These are phyloP conservation scores for Trichoderma cornu-damae DNA, from an alignment of 2,329 filamentous ascomycete species.

Conservation along the genomic window DNA sequence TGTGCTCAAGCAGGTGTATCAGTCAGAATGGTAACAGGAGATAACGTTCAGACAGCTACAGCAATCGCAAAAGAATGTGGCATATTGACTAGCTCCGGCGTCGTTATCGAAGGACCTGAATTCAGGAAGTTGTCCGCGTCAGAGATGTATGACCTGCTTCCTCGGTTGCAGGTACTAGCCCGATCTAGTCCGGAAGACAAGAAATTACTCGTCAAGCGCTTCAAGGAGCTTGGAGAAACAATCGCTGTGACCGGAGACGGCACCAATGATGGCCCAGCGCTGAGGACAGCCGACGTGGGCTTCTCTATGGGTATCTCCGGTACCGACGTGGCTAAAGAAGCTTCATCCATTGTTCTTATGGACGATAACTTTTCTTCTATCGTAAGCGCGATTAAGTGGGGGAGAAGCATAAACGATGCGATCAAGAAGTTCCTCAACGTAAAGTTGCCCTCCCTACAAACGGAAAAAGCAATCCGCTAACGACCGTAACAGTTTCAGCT, in stretches of 20 bases:
- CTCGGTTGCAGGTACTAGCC: no score
- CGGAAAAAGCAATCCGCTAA: no score
- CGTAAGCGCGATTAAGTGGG: conserved; percentile 65
- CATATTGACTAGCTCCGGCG: no score
- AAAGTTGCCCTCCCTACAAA: no score
- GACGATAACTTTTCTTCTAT: conserved; percentile 71
- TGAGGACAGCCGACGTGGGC: neutral
- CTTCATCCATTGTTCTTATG: conserved; percentile 62
- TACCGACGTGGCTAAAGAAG: conserved; percentile 68
- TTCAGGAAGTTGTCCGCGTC: no score
- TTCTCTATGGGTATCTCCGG: conserved; percentile 51
- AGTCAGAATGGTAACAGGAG: conserved; percentile 78
- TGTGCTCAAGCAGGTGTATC: conserved; percentile 65
- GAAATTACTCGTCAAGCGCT: no score
- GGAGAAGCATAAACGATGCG: conserved; percentile 66
- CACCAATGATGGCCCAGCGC: neutral
- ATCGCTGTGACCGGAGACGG: neutral
- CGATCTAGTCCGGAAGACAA: no score
- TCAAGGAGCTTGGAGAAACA: no score
- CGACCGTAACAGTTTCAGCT: no score
- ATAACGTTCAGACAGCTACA: conserved; percentile 68
- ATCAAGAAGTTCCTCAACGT: conserved; percentile 72
- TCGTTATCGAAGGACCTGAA: no score
- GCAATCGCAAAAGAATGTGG: conserved; percentile 69
- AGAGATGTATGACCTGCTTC: no score